Evolutionary conservation across 2,329 filamentous ascomycete genomes (phyloP).

Genomic region (Huntiella savannae): DNA sequence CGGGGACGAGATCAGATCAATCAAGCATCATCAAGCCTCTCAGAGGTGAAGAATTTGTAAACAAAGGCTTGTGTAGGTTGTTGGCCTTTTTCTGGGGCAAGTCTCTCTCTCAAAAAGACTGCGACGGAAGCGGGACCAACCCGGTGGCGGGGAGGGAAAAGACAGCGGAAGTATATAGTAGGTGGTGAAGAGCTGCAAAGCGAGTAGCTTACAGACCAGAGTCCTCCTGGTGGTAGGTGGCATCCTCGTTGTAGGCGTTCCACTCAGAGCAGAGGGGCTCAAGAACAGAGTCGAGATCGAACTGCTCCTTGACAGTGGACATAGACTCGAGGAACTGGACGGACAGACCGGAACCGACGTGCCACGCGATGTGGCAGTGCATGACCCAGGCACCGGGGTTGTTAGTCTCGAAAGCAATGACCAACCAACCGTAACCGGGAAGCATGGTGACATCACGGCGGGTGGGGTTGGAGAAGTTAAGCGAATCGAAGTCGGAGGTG

Average conservation of each 20-base stretch:
- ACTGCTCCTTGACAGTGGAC: slow-evolving; percentile 8
- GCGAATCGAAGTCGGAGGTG: slow-evolving; percentile 18
- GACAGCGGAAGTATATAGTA: neutral
- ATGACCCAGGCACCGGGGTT: slow-evolving; percentile 35
- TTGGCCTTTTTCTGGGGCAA: neutral
- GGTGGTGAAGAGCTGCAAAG: neutral
- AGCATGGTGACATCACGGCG: slow-evolving; percentile 33
- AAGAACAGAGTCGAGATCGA: slow-evolving; percentile 10
- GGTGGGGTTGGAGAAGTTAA: slow-evolving; percentile 29
- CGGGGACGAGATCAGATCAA: neutral
- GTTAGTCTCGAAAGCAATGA: slow-evolving; percentile 29
- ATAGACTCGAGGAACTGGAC: slow-evolving; percentile 26
- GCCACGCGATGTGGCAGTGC: slow-evolving; percentile 39
- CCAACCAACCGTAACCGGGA: slow-evolving; percentile 23
- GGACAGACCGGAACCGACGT: slow-evolving; percentile 33
- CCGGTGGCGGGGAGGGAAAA: neutral
- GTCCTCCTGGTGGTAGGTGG: slow-evolving; percentile 12
- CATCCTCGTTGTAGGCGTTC: slow-evolving; percentile 11
- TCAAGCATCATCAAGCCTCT: slow-evolving; percentile 1
- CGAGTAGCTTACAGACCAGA: slow-evolving; percentile 11
- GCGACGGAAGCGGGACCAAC: neutral
- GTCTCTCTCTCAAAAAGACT: slow-evolving; percentile 8
- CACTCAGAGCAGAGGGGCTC: slow-evolving; percentile 11
- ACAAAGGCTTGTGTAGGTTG: neutral
- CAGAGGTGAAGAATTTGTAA: neutral